Evolutionary conservation across 2,329 filamentous ascomycete genomes (phyloP).

Genomic region (Epichloe sibirici): DNA sequence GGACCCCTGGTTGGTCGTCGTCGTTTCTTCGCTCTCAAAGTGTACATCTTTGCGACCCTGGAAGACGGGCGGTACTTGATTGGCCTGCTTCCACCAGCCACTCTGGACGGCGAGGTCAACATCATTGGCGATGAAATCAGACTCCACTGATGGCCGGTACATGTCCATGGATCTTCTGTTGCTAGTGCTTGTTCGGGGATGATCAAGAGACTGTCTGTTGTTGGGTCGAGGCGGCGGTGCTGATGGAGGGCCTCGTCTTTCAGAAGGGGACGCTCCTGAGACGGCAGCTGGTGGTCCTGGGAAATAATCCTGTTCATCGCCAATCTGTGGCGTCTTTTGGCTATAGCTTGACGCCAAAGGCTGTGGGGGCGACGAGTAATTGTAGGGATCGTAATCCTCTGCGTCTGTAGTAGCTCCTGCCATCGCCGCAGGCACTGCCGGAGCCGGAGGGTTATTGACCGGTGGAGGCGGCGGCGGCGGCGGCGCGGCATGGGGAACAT

Average conservation of each 20-base stretch:
- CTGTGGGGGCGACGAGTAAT: conserved; percentile 29
- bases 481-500: conserved; percentile 58
- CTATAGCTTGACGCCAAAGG: conserved; percentile 18
- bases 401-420: conserved; percentile 27
- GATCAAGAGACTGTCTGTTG: conserved; percentile 23
- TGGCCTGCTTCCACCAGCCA: conserved; percentile 80
- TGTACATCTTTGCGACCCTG: conserved; percentile 75
- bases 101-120: conserved; percentile 63
- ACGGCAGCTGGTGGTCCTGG: conserved; percentile 32
- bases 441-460: conserved; percentile 13
- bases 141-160: conserved; percentile 59
- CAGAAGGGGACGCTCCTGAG: conserved; percentile 24
- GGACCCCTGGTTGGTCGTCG: conserved; percentile 54
- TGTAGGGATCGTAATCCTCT: conserved; percentile 61
- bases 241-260: conserved; percentile 33
- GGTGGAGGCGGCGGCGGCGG: conserved; percentile 34
- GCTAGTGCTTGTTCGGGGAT: conserved; percentile 26
- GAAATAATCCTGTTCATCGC: conserved; percentile 33
- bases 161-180: conserved; percentile 59
- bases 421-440: not conserved
- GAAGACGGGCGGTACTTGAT: conserved; percentile 67
- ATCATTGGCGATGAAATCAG: conserved; percentile 78
- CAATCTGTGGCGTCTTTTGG: conserved; percentile 26
- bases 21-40: conserved; percentile 70
- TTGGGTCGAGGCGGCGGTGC: conserved; percentile 13